Percentiles rank a stretch among this genome's conserved stretches.
Conservation (phyloP, 2,329 filamentous ascomycete species). For the Lachnellula willkommii region DNA sequence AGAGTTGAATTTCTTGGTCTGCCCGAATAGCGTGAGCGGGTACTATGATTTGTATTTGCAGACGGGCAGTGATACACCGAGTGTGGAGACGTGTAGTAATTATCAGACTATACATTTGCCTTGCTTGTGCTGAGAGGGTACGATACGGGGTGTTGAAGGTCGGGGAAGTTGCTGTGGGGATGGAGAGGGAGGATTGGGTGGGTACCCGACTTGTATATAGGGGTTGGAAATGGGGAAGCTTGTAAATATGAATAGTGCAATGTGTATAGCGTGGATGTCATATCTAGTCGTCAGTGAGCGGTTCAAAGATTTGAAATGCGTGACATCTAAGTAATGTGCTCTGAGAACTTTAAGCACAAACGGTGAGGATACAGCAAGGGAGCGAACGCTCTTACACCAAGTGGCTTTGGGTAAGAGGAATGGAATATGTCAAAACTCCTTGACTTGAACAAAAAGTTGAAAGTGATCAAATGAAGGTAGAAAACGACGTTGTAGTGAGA, state of each 20-base stretch:
- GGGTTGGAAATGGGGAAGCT: not conserved
- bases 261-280: no score
- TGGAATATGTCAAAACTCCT: no score
- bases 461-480: no score
- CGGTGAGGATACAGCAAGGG: no score
- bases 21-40: conserved; percentile 34
- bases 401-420: no score
- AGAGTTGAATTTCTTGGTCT: conserved; percentile 49
- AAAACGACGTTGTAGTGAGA: no score
- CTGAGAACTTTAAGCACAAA: no score
- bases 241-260: not conserved
- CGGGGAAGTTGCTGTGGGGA: not conserved
- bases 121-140: conserved; percentile 16
- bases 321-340: not conserved
- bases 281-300: no score
- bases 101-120: conserved; percentile 50
- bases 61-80: conserved; percentile 45
- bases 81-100: conserved; percentile 47
- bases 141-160: not conserved
- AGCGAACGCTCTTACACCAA: no score
- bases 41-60: conserved; percentile 50
- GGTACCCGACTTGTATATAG: not conserved
- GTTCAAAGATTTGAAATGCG: no score
- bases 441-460: no score
- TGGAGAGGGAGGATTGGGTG: not conserved